Evolutionary conservation across 805 yeast species (phyloP), one percentile per base, ranked within the genome.

Genomic region (Candida bentonensis): DNA sequence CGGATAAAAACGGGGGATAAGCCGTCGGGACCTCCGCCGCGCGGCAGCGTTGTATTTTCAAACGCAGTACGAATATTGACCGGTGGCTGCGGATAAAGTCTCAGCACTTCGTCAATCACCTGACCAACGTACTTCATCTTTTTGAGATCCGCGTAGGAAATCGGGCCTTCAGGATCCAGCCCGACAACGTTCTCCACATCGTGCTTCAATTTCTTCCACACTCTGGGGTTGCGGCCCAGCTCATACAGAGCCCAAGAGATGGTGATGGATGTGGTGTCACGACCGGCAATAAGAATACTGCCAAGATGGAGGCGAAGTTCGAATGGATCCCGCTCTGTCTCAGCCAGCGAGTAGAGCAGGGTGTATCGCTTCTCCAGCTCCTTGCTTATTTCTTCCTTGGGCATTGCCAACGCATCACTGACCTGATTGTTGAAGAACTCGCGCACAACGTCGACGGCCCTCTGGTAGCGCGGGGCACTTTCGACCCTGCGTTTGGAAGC

Each of bases 211-310:
- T 55, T 61, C 9, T 50, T 42, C 54, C 61, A 64, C 7, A 66
- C 51, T 1, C 51, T 53, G 3, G 68, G 69, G 44, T 65, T 54
- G 47, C 68, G 57, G 5, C 70, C 61, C 42, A 66, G 57, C 50
- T 65, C 71, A 43, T 51, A 63, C 45, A 66, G 55, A 23, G 60
- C 49, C 48, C 67, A 67, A 5, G 69, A 60, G 27, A 68, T 59
- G 33, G 66, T 54, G 5, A 69, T 65, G 4, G 72, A 70, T 13
- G 73, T 68, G 26, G 72, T 68, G 49, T 68, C 72, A 53, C 73
- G 58, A n/a, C 70, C 72, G 22, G 72, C 73, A 22, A 66, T 46
- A 44, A 68, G 58, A 43, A 68, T 64, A 46, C 63, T 67, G 51
- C 68, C 56, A 45, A 64, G 53, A 51, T 68, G 72, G 47, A 67